A percentile compares a stretch with the other conserved stretches of the same genome.
Evolutionary conservation across 108 stramenopile genomes (phyloP).

Genomic region (Skeletonema grethae): DNA sequence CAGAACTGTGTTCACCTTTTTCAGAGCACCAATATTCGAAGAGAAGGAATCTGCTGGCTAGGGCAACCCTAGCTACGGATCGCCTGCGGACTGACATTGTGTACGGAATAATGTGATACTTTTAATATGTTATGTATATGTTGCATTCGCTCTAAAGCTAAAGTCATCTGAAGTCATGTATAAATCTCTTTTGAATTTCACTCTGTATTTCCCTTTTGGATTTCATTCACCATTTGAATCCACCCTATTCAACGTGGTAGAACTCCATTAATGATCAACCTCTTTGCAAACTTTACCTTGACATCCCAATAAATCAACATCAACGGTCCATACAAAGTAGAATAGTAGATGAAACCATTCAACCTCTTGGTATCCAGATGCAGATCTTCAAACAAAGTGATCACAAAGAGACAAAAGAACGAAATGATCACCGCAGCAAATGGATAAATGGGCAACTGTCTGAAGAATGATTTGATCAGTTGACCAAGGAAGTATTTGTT

Average conservation of each 20-base stretch:
- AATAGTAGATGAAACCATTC: slow-evolving; percentile 81
- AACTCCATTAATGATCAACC: no score
- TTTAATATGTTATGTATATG: no score
- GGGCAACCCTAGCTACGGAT: no score
- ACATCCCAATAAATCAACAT: slow-evolving; percentile 34
- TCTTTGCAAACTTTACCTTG: no score
- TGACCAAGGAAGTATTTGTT: slow-evolving; percentile 35
- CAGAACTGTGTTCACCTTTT: no score
- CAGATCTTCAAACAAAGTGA: slow-evolving; percentile 63
- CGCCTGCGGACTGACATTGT: slow-evolving; percentile 76
- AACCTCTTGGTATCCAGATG: slow-evolving; percentile 54
- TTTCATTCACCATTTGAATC: background rate
- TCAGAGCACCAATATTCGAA: no score
- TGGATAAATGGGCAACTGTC: slow-evolving; percentile 74
- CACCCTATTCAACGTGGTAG: no score
- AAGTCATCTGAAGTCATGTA: background rate
- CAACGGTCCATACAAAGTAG: slow-evolving; percentile 81
- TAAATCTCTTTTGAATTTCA: background rate
- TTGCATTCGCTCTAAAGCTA: no score
- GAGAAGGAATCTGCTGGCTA: no score
- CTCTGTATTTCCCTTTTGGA: no score
- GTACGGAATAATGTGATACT: slow-evolving; percentile 26
- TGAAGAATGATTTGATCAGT: slow-evolving; percentile 55
- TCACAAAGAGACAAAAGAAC: slow-evolving; percentile 74
- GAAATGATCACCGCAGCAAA: slow-evolving; percentile 79